Evolutionary conservation across 2,329 filamentous ascomycete genomes (phyloP).

Genomic region (Cercospora brassicicola): DNA sequence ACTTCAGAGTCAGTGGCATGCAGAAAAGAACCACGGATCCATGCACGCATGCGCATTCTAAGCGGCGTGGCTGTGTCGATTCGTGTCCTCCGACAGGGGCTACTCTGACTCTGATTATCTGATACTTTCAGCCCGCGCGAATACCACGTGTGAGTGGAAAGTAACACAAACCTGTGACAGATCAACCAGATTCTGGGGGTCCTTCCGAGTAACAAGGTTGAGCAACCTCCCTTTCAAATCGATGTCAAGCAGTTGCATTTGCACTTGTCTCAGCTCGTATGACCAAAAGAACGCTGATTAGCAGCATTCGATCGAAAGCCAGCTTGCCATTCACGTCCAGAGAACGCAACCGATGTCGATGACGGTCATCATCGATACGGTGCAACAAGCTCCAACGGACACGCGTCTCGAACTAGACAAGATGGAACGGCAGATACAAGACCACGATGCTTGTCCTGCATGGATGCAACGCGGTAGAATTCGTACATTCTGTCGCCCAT

Average conservation of each 20-base stretch:
- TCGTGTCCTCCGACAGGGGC: neutral
- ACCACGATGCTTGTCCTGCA: neutral
- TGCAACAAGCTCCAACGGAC: neutral
- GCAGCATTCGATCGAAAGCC: too few relatives aligned
- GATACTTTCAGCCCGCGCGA: neutral
- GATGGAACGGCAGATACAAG: neutral
- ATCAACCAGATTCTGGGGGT: neutral
- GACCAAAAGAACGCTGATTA: neutral
- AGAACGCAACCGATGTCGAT: too few relatives aligned
- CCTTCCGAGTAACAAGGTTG: neutral
- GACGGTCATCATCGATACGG: too few relatives aligned
- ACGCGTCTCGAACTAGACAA: neutral
- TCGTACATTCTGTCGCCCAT: neutral
- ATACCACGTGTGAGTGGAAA: neutral
- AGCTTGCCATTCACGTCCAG: too few relatives aligned
- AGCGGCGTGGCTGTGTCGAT: neutral
- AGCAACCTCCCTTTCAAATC: too few relatives aligned
- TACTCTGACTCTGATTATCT: neutral
- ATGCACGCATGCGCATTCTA: neutral
- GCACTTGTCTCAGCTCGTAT: neutral
- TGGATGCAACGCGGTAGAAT: neutral
- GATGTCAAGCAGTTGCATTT: too few relatives aligned
- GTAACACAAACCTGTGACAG: neutral
- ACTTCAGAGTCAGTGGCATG: neutral
- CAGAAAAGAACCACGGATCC: neutral